A percentile compares a stretch with the other conserved stretches of the same genome.
phyloP scores from a whole-genome alignment of 371 early-diverging fungal genomes.

The Mucor lusitanicus region DNA sequence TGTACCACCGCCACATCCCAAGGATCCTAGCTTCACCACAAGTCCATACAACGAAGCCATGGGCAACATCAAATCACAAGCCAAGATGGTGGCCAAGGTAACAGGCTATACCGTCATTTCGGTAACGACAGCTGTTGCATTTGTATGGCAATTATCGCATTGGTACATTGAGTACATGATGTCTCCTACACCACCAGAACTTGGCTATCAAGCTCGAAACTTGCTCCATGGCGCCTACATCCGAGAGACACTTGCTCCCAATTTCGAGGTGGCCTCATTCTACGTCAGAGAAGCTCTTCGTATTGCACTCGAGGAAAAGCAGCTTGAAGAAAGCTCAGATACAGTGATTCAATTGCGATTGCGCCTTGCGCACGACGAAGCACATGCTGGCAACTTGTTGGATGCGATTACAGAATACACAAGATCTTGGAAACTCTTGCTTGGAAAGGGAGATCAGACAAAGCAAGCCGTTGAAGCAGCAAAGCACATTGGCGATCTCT shows the following conservation, averaged over 20 bases:
- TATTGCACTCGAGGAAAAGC: slow-evolving; percentile 42
- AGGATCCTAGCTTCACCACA: slow-evolving; percentile 24
- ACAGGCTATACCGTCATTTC: slow-evolving; percentile 36
- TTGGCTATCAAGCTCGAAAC: slow-evolving; percentile 44
- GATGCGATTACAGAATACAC: slow-evolving; percentile 50
- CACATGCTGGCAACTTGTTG: slow-evolving; percentile 41
- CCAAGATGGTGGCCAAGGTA: slow-evolving; percentile 35
- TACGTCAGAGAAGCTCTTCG: slow-evolving; percentile 44
- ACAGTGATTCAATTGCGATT: slow-evolving; percentile 37
- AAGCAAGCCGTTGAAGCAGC: slow-evolving; percentile 21
- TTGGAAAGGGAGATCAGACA: slow-evolving; percentile 10
- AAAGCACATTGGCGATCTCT: slow-evolving; percentile 54
- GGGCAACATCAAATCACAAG: slow-evolving; percentile 24
- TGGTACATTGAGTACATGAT: slow-evolving; percentile 49
- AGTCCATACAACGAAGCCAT: slow-evolving; percentile 40
- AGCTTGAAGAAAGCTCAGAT: slow-evolving; percentile 27
- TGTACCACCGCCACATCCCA: neutral
- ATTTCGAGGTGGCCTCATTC: slow-evolving; percentile 40
- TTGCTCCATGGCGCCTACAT: slow-evolving; percentile 54
- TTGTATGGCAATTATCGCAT: slow-evolving; percentile 50
- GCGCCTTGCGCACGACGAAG: slow-evolving; percentile 42
- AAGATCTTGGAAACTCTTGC: slow-evolving; percentile 37
- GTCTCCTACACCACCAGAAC: slow-evolving; percentile 42
- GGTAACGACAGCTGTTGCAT: slow-evolving; percentile 24
- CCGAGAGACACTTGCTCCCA: slow-evolving; percentile 43